These are phyloP conservation scores for Eutypella sp. DNA, from an alignment of 2,329 filamentous ascomycete genomes.

Conservation along the genomic window DNA sequence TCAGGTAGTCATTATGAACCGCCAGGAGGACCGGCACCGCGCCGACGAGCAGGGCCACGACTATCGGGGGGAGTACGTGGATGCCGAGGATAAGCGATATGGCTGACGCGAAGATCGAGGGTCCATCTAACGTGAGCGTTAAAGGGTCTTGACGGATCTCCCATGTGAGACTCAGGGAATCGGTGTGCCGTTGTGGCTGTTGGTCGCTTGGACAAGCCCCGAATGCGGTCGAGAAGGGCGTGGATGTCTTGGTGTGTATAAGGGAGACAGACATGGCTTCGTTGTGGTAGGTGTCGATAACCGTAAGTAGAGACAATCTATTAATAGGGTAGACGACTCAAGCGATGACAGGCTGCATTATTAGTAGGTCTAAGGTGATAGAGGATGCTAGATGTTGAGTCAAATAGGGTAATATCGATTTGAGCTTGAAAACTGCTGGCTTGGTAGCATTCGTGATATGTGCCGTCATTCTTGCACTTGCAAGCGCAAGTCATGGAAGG, in stretches of 20 bases:
- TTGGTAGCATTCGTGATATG: too few relatives aligned
- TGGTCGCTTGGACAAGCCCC: constrained; percentile 9
- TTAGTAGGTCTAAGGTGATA: too few relatives aligned
- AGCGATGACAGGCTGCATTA: too few relatives aligned
- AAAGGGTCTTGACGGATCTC: constrained; percentile 46
- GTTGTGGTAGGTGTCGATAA: not conserved
- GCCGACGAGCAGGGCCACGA: constrained; percentile 45
- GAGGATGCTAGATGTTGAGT: too few relatives aligned
- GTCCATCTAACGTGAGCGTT: constrained; percentile 48
- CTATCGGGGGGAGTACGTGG: constrained; percentile 43
- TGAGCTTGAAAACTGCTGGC: too few relatives aligned
- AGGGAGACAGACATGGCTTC: constrained; percentile 22
- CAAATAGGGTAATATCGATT: too few relatives aligned
- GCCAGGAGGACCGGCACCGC: constrained; percentile 44
- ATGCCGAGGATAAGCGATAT: constrained; percentile 45
- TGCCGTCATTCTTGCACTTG: not conserved
- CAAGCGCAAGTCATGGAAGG: not conserved
- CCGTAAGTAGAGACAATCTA: not conserved
- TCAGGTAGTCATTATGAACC: constrained; percentile 66
- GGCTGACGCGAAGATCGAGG: constrained; percentile 40
- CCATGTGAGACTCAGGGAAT: constrained; percentile 32
- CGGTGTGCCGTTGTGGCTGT: not conserved
- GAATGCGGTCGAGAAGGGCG: constrained; percentile 14
- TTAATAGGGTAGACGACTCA: not conserved
- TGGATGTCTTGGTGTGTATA: constrained; percentile 18